These are phyloP conservation scores for Aspergillus sp. DNA, from an alignment of 2,329 filamentous ascomycete genomes.

Conservation along the genomic window DNA sequence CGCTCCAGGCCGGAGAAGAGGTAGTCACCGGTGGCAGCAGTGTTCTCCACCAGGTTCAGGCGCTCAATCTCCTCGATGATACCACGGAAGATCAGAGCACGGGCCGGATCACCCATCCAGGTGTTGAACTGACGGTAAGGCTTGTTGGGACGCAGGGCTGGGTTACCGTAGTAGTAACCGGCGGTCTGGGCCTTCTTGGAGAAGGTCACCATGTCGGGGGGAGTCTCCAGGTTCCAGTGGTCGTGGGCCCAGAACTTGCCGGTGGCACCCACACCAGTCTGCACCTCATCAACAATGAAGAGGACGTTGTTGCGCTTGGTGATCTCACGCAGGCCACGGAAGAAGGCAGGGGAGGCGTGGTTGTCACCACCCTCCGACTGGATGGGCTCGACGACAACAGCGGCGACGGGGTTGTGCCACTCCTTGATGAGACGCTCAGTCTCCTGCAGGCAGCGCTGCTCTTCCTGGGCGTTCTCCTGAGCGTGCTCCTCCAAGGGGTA, in stretches of 20 bases:
- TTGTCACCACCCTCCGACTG: constrained; percentile 95
- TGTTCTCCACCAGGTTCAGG: constrained; percentile 75
- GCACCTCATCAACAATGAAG: constrained; percentile 90
- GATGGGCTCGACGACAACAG: constrained; percentile 84
- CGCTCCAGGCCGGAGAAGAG: constrained; percentile 69
- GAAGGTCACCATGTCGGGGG: constrained; percentile 93
- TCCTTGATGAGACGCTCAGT: constrained; percentile 78
- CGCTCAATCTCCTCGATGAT: constrained; percentile 81
- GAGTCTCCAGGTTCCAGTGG: constrained; percentile 78
- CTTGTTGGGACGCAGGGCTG: constrained; percentile 80
- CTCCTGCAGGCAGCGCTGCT: constrained; percentile 78
- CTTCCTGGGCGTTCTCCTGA: constrained; percentile 78
- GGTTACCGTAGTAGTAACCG: constrained; percentile 86
- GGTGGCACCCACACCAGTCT: constrained; percentile 89
- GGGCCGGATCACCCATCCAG: constrained; percentile 91
- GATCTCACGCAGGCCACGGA: constrained; percentile 76
- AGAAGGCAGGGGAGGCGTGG: constrained; percentile 85
- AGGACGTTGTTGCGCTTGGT: constrained; percentile 69
- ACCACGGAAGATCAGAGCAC: constrained; percentile 80
- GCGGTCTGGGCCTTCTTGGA: constrained; percentile 94
- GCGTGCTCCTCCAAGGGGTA: constrained; percentile 81
- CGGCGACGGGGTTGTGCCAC: constrained; percentile 77
- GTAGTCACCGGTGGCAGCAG: constrained; percentile 75
- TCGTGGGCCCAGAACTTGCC: constrained; percentile 97
- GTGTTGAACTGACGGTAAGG: constrained; percentile 97